Base-by-base conservation (phyloP, 306 rosid species). In the Cicer chorassanicum region DNA sequence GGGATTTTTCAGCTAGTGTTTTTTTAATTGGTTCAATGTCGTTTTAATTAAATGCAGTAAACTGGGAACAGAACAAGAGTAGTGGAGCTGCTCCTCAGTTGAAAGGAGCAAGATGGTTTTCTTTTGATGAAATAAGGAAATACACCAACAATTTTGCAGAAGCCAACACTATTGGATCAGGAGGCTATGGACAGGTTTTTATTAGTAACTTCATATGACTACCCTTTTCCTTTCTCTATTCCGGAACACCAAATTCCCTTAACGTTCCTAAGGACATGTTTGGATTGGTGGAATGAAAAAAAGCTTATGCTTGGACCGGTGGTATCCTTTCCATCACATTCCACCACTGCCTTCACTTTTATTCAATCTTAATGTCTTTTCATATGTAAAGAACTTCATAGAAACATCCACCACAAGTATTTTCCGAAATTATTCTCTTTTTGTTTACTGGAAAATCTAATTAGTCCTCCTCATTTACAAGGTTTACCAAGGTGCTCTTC, bases 161-260 rank as follows among this genome's bases (percentile, higher is more conserved):
- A 70, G 57, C 54, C 70, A 74, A 85, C 56, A 70, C 82, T 39
- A 62, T 85, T 60, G 88, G 88, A 71, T 81, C 88, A 16, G 98
- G 98, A 15, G 97, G 98, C 48, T 90, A 90, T 68, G 98, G 97
- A 61, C 81, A 90, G 91, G 98, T 90, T 49, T 18, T 6, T 64
- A 64, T 15, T 44, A 53, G 41, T 68, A 24, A 39, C 40, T 62
- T 76, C 72, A 72, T 12, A 38, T 51, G 59, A 40, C 45, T 72
- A 44, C 24, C 44, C 14, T 54, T 42, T 50, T 19, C 49, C 44
- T 40, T 57, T 62, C 21, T 21, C 8, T 6, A 5, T 13, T 62
- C 44, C 38, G 9, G 19, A 54, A 65, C 44, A 53, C 9, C 49
- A 1, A 9, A 61, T 51, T 68, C 34, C 74, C 43, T 73, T 14